Percentiles rank a stretch among this genome's conserved stretches.
These are phyloP conservation scores for Filobasidium wieringae DNA, from an alignment of 768 basidiomycete genomes.

Conservation along the genomic window DNA sequence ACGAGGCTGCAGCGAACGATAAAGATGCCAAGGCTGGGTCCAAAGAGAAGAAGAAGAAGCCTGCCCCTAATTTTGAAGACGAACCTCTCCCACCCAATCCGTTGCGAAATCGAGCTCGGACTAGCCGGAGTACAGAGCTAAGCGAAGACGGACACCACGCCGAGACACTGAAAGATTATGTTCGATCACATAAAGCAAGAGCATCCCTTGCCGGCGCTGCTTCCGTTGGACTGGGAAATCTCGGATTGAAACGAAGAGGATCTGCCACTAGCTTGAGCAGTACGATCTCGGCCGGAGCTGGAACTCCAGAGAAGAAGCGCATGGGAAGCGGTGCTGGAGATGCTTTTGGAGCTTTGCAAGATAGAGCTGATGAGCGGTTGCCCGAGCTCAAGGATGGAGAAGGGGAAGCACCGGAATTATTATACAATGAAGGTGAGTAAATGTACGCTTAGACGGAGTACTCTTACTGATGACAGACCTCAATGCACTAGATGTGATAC, in stretches of 20 bases:
- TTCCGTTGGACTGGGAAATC: not conserved
- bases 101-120: conserved; percentile 13
- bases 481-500: conserved; percentile 51
- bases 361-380: conserved; percentile 48
- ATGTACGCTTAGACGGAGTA: conserved; percentile 17
- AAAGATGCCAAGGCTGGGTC: conserved; percentile 3
- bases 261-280: conserved; percentile 1
- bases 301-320: not conserved
- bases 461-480: conserved; percentile 24
- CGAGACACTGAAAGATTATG: conserved; percentile 15
- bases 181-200: not conserved
- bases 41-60: not conserved
- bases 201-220: not conserved
- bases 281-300: not conserved
- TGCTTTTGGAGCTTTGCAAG: not conserved
- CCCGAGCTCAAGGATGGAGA: conserved; percentile 42
- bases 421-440: conserved; percentile 52
- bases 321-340: not conserved
- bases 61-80: conserved; percentile 14
- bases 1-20: conserved; percentile 3
- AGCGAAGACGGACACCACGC: conserved; percentile 13
- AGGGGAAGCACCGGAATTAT: conserved; percentile 48
- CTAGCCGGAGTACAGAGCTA: conserved; percentile 13
- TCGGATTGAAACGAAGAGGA: not conserved
- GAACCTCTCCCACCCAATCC: conserved; percentile 19